These are phyloP conservation scores for Yamadazyma takamatsuzukensis DNA, from an alignment of 805 yeast species.

Conservation along the genomic window DNA sequence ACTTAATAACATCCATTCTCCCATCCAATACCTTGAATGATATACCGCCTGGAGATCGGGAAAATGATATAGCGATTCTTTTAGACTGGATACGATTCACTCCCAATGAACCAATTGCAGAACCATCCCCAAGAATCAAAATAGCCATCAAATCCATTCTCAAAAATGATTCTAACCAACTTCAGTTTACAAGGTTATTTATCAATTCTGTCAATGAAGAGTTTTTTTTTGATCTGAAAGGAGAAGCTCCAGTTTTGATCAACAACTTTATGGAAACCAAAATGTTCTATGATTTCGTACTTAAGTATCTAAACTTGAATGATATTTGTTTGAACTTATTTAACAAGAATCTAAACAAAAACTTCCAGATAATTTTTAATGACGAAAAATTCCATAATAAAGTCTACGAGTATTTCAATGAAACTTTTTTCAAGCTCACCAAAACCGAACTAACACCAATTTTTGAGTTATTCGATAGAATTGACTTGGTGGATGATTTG, in stretches of 20 bases:
- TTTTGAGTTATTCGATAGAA: conserved; percentile 16
- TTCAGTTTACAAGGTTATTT: conserved; percentile 30
- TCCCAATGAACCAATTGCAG: conserved; percentile 5
- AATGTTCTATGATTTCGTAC: conserved; percentile 20
- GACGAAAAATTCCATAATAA: conserved; percentile 6
- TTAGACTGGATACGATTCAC: conserved; percentile 10
- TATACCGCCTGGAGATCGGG: conserved; percentile 8
- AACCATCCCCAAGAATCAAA: conserved; percentile 31
- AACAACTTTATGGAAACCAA: conserved; percentile 14
- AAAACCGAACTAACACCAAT: conserved; percentile 2
- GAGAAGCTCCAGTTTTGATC: background rate
- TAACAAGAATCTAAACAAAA: conserved; percentile 24
- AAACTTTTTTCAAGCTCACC: conserved; percentile 8
- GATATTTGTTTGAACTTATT: conserved; percentile 19
- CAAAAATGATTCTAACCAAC: conserved; percentile 29
- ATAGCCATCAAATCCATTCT: conserved; percentile 36
- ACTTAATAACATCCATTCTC: conserved; percentile 5
- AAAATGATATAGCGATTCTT: conserved; percentile 12
- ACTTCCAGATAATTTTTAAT: conserved; percentile 19
- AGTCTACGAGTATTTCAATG: conserved; percentile 10
- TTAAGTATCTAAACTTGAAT: conserved; percentile 16
- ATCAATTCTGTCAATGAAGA: conserved; percentile 26
- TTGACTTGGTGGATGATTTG: conserved; percentile 20
- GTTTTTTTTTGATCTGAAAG: background rate
- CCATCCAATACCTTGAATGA: conserved; percentile 8